A percentile compares a stretch with the other conserved stretches of the same genome.
Evolutionary conservation across 768 basidiomycete genomes (phyloP).

Genomic region (Auriscalpium vulgare): DNA sequence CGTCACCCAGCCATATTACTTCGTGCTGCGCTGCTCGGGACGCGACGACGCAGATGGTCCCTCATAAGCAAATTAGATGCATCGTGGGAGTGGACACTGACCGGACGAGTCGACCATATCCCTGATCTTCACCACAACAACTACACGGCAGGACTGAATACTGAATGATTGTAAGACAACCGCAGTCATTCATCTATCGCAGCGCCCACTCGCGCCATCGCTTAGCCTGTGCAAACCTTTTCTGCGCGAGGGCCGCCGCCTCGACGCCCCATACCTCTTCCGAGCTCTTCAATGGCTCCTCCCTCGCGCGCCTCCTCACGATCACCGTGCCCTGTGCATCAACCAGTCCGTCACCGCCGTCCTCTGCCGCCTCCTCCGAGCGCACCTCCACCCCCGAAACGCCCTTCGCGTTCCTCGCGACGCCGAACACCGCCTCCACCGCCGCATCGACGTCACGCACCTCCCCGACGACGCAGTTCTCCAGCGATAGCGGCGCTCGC

Average conservation of each 20-base stretch:
- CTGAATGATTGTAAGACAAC: too few relatives aligned
- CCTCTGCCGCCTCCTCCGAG: not conserved
- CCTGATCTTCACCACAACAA: too few relatives aligned
- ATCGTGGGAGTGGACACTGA: too few relatives aligned
- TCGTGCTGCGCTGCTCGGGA: too few relatives aligned
- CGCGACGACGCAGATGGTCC: too few relatives aligned
- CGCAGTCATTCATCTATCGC: not conserved
- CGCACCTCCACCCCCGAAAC: not conserved
- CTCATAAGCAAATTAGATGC: too few relatives aligned
- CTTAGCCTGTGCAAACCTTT: not conserved
- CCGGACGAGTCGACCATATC: too few relatives aligned
- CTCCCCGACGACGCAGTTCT: constrained; percentile 86
- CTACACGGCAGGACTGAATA: too few relatives aligned
- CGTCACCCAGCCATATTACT: too few relatives aligned
- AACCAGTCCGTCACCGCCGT: not conserved
- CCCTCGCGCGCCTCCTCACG: not conserved
- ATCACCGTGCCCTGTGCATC: constrained; percentile 22
- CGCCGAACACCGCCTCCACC: constrained; percentile 31
- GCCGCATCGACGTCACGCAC: constrained; percentile 66
- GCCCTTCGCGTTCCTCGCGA: constrained; percentile 1
- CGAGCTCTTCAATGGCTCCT: not conserved
- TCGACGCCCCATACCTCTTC: constrained; percentile 10
- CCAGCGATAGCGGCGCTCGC: constrained; percentile 48
- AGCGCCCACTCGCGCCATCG: not conserved
- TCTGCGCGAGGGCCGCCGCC: not conserved